phyloP scores from a whole-genome alignment of 192 early-diverging fungal species.

The Cladochytrium replicatum region DNA sequence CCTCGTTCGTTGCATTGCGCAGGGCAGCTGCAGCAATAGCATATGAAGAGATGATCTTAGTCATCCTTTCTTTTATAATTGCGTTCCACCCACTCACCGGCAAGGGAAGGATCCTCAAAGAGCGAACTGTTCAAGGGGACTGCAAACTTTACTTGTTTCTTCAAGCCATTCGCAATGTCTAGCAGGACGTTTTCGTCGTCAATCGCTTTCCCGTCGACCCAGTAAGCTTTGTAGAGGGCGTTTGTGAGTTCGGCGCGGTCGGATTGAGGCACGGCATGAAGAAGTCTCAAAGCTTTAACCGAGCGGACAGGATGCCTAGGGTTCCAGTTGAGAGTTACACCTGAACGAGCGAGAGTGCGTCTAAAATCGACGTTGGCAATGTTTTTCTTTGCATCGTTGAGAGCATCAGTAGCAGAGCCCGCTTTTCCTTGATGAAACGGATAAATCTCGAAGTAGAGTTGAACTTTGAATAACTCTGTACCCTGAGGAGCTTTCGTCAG shows the following conservation, averaged over 20 bases:
- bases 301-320: constrained; percentile 13
- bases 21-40: neutral
- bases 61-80: too few species aligned
- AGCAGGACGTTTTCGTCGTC: constrained; percentile 8
- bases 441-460: neutral
- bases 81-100: neutral
- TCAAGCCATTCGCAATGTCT: neutral
- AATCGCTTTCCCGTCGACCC: constrained; percentile 12
- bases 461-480: neutral
- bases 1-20: neutral
- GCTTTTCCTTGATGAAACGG: constrained; percentile 6
- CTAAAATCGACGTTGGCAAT: constrained; percentile 1
- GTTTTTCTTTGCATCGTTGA: neutral
- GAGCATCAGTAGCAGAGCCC: constrained; percentile 14
- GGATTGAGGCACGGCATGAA: constrained; percentile 1
- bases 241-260: constrained; percentile 5
- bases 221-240: constrained; percentile 13
- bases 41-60: too few species aligned
- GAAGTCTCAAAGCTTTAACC: constrained; percentile 9
- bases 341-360: neutral
- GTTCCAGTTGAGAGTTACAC: constrained; percentile 4
- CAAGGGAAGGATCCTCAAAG: neutral
- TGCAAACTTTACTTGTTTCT: neutral
- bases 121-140: neutral
- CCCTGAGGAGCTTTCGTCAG: constrained; percentile 13